phyloP scores from a whole-genome alignment of 2,329 filamentous ascomycete species.

The Shiraia bambusicola region DNA sequence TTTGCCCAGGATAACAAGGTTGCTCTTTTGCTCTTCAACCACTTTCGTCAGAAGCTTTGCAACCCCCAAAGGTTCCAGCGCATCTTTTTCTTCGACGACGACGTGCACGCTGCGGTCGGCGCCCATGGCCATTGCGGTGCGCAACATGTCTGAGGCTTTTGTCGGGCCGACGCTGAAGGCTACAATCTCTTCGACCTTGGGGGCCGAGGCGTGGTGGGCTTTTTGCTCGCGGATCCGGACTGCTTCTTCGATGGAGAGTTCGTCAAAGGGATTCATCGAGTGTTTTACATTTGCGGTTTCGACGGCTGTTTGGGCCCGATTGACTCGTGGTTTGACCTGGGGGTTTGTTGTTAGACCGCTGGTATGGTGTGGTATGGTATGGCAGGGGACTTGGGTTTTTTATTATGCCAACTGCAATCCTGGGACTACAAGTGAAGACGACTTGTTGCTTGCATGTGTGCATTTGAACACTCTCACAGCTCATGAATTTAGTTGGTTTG shows the following conservation, averaged over 20 bases:
- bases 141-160: conserved; percentile 84
- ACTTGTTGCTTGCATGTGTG: background rate
- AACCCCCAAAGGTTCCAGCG: conserved; percentile 85
- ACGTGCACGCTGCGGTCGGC: conserved; percentile 91
- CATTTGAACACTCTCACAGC: background rate
- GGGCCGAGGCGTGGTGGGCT: conserved; percentile 45
- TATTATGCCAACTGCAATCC: background rate
- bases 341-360: conserved; percentile 8
- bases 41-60: conserved; percentile 83
- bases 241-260: conserved; percentile 95
- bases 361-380: background rate
- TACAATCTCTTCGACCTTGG: conserved; percentile 79
- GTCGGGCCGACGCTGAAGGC: conserved; percentile 83
- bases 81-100: conserved; percentile 58
- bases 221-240: conserved; percentile 86
- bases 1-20: conserved; percentile 92
- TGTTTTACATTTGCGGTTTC: conserved; percentile 94
- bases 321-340: conserved; percentile 71
- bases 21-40: conserved; percentile 80
- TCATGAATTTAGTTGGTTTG: background rate
- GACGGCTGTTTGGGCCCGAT: conserved; percentile 76
- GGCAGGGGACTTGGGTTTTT: background rate
- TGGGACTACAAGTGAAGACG: background rate
- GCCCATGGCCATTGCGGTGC: conserved; percentile 98
- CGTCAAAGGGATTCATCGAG: conserved; percentile 98